Conservation (phyloP, 768 basidiomycete species). For the Mycena indigotica region DNA sequence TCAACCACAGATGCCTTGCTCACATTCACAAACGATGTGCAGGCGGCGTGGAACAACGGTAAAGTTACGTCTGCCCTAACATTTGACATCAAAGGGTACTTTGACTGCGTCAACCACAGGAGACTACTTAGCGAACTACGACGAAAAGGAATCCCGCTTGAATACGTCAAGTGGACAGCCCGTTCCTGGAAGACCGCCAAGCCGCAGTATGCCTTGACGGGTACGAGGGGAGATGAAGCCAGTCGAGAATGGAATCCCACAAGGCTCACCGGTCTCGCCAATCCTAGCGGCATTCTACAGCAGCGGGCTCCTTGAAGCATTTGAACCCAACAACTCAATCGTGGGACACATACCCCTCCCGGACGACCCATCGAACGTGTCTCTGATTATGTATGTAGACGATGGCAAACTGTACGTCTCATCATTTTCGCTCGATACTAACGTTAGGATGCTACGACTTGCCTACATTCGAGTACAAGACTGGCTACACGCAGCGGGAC, state of each 20-base stretch:
- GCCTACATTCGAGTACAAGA: not conserved
- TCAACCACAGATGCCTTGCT: constrained; percentile 26
- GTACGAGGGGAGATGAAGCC: constrained; percentile 24
- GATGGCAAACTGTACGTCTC: not conserved
- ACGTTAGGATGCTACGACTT: not conserved
- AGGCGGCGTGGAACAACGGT: constrained; percentile 25
- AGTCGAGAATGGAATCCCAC: constrained; percentile 34
- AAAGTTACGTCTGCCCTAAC: constrained; percentile 26
- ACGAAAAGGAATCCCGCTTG: constrained; percentile 22
- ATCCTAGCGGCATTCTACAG: constrained; percentile 30
- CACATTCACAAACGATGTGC: constrained; percentile 27
- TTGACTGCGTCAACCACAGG: constrained; percentile 30
- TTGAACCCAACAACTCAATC: constrained; percentile 4
- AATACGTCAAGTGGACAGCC: constrained; percentile 20
- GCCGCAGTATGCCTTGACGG: constrained; percentile 30
- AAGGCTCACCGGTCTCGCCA: constrained; percentile 34
- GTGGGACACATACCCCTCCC: not conserved
- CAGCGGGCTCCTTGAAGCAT: constrained; percentile 27
- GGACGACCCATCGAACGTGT: not conserved
- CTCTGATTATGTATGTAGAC: not conserved
- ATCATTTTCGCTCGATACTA: not conserved
- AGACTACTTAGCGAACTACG: constrained; percentile 25
- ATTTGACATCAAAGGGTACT: constrained; percentile 32
- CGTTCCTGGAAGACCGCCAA: constrained; percentile 28
- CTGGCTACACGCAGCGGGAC: not conserved